Percentiles rank a stretch among this genome's conserved stretches.
Evolutionary conservation across 768 basidiomycete genomes (phyloP).

Genomic region (Coprinopsis sp.): DNA sequence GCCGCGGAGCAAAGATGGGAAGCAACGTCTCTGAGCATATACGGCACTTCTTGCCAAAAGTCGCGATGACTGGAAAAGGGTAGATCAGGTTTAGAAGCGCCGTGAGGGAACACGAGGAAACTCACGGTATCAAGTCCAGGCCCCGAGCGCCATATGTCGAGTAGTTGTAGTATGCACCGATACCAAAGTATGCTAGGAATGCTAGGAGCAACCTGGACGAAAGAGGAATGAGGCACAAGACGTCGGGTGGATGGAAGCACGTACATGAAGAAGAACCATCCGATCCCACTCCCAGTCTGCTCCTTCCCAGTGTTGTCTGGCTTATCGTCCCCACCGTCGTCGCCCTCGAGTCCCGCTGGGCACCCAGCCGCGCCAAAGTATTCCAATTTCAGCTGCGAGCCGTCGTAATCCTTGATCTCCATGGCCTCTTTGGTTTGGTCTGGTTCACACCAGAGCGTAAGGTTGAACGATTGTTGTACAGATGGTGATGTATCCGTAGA

Average conservation of each 20-base stretch:
- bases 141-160: constrained; percentile 83
- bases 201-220: constrained; percentile 53
- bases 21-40: constrained; percentile 74
- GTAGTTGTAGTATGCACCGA: constrained; percentile 88
- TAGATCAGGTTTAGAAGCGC: constrained; percentile 9
- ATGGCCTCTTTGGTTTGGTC: constrained; percentile 40
- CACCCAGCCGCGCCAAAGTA: constrained; percentile 68
- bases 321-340: constrained; percentile 23
- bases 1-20: constrained; percentile 73
- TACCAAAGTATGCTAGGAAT: constrained; percentile 62
- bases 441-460: constrained; percentile 57
- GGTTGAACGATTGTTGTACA: constrained; percentile 51
- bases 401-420: constrained; percentile 56
- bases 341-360: constrained; percentile 25
- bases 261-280: constrained; percentile 85
- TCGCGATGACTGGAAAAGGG: constrained; percentile 63
- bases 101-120: constrained; percentile 13
- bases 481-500: constrained; percentile 34
- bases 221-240: constrained; percentile 1
- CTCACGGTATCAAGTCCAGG: constrained; percentile 79
- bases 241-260: constrained; percentile 21
- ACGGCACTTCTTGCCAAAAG: constrained; percentile 88
- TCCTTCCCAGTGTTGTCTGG: constrained; percentile 28
- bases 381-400: constrained; percentile 46
- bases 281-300: constrained; percentile 67